Evolutionary conservation across 2,329 filamentous ascomycete species (phyloP), one percentile per base, ranked within the genome.

Genomic region (Phymatotrichopsis omnivora): DNA sequence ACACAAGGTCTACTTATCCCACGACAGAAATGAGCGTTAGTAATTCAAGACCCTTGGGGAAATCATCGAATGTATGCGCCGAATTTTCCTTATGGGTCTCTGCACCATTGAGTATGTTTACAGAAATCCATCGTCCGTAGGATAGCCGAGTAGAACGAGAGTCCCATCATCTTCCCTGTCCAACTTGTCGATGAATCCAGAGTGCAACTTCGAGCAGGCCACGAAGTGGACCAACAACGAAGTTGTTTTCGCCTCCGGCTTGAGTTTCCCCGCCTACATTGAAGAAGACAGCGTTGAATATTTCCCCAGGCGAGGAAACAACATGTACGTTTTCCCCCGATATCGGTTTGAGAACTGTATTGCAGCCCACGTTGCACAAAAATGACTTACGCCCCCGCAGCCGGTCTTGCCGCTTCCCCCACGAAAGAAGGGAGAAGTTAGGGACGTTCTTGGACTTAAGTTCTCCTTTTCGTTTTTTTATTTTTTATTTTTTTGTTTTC

Each of bases 131-230:
- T 94, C 49, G 72, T 98, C 51, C 76, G 79, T 51, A 72, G 71
- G 60, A 71, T 72, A 68, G 68, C 63, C 17, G 61, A 66, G 48
- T 70, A 76, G 56, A 86, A 86, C 64, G 76, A 86, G 53, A 73
- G 77, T 53, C 87, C 91, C 52, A 89, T 94, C 61, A 81, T 95
- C 60, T 96, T 98, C 77, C 89, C 89, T 98, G 32, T 93, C 85
- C 66, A 96, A 98, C 70, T 91, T 91, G 38, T 79, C 87, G 40
- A 87, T 82, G 67, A 95, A 96, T 72, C 93, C 89, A 7, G 91
- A 98, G 69, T 98, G 91, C 70, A 94, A 85, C n/a, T 96, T 93
- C 60, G 87, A 95, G 71, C 83, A 91, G 62, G 91, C 91, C 12
- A 75, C 96, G 60, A 75, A 78, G 60, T 79, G 89, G 78, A 96